Conservation (phyloP, 352 stramenopile genomes). For the Pythium utonaiense region DNA sequence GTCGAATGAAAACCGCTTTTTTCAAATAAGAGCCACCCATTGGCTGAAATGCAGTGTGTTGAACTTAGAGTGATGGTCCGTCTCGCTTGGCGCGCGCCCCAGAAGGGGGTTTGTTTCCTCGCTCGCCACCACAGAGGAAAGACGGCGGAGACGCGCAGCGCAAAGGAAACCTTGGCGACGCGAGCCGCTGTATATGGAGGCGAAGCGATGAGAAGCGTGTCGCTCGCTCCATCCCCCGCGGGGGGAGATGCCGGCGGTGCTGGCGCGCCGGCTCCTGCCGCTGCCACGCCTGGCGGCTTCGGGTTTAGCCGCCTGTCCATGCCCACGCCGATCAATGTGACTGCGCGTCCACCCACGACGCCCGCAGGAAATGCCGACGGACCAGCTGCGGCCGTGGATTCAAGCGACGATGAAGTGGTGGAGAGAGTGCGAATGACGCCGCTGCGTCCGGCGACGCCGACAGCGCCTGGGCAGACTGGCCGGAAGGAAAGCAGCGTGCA, state of each 20-base stretch:
- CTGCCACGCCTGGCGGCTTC: neutral
- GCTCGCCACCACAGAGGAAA: conserved; percentile 1
- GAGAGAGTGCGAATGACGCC: neutral
- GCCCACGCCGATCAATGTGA: conserved; percentile 10
- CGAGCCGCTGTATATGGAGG: neutral
- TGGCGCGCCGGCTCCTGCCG: neutral
- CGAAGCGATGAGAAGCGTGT: conserved; percentile 12
- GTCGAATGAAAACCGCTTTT: neutral
- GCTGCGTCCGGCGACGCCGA: conserved; percentile 1
- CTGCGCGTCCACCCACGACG: conserved; percentile 7
- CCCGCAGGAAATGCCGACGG: conserved; percentile 1
- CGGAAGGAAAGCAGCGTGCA: conserved; percentile 66
- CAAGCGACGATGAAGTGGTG: neutral
- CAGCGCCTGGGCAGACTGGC: neutral
- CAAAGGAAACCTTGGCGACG: neutral
- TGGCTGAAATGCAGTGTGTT: conserved; percentile 15
- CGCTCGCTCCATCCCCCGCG: conserved; percentile 1
- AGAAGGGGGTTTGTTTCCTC: neutral
- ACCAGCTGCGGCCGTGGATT: neutral
- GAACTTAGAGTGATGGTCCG: conserved; percentile 25
- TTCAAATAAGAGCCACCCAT: conserved; percentile 3
- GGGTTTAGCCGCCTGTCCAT: conserved; percentile 14
- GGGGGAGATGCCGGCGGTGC: conserved; percentile 2
- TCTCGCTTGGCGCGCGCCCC: conserved; percentile 10
- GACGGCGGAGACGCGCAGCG: neutral